Evolutionary conservation across 768 basidiomycete genomes (phyloP).

Genomic region (Russula abietina): DNA sequence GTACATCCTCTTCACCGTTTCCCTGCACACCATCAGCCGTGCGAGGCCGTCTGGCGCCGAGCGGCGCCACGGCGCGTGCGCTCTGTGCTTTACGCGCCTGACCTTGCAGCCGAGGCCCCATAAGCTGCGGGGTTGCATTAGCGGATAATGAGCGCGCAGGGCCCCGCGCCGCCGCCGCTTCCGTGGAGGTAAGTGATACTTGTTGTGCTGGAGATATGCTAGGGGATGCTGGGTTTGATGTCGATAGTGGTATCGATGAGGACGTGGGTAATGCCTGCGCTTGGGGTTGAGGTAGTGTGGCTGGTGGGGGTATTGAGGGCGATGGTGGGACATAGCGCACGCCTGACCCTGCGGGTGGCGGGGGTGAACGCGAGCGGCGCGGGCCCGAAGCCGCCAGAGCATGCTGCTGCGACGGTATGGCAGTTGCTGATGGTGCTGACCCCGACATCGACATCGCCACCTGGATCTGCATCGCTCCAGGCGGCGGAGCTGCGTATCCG

Average conservation of each 20-base stretch:
- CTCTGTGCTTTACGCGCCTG: conserved; percentile 54
- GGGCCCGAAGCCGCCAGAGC: conserved; percentile 31
- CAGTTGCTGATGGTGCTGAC: conserved; percentile 35
- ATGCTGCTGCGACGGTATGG: conserved; percentile 25
- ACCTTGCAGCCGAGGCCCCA: conserved; percentile 34
- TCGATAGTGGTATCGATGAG: no score
- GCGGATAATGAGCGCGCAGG: conserved; percentile 69
- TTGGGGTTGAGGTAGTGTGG: not conserved
- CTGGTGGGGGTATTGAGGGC: not conserved
- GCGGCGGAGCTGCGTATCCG: conserved; percentile 36
- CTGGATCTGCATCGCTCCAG: conserved; percentile 25
- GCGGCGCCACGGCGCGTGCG: conserved; percentile 49
- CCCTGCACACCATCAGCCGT: conserved; percentile 35
- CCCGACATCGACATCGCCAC: conserved; percentile 6
- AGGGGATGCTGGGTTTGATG: not conserved
- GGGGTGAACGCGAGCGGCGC: conserved; percentile 24
- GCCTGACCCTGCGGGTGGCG: not conserved
- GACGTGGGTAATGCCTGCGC: not conserved
- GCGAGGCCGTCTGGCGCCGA: conserved; percentile 38
- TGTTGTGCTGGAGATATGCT: not conserved
- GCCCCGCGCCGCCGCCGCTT: conserved; percentile 34
- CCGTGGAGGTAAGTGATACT: not conserved
- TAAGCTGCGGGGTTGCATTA: conserved; percentile 37
- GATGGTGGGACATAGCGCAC: conserved; percentile 6
- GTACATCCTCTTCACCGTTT: conserved; percentile 63